phyloP scores from a whole-genome alignment of 768 basidiomycete genomes.

The Boletus speciosus region DNA sequence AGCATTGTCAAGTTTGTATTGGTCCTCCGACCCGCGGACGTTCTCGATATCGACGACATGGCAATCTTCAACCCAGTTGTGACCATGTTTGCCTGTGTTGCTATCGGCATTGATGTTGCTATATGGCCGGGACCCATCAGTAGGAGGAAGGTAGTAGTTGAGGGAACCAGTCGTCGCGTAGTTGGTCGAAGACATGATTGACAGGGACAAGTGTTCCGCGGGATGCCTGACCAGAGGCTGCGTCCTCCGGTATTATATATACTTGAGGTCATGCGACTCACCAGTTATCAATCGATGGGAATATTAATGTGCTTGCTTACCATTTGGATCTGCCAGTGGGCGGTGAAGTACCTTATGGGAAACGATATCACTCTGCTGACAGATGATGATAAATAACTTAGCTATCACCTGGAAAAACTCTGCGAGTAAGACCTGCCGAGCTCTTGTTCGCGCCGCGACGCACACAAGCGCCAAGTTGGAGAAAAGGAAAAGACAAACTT shows the following conservation, averaged over 20 bases:
- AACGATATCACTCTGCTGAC: background rate
- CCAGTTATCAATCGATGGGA: background rate
- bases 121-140: slow-evolving; percentile 18
- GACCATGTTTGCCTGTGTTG: slow-evolving; percentile 4
- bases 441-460: background rate
- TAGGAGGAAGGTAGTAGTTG: slow-evolving; percentile 17
- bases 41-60: slow-evolving; percentile 28
- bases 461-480: background rate
- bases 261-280: background rate
- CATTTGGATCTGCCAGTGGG: background rate
- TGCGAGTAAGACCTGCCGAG: background rate
- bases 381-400: background rate
- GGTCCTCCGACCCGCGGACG: slow-evolving; percentile 32
- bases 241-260: slow-evolving; percentile 27
- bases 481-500: background rate
- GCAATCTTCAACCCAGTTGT: slow-evolving; percentile 22
- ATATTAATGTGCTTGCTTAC: background rate
- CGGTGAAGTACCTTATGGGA: background rate
- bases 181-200: slow-evolving; percentile 13
- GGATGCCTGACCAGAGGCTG: slow-evolving; percentile 25
- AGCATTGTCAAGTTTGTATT: slow-evolving; percentile 31
- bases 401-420: background rate
- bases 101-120: slow-evolving; percentile 17
- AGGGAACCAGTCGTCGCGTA: slow-evolving; percentile 17
- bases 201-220: slow-evolving; percentile 21